Conservation (phyloP, 1,284 basidiomycete species). For the Neolentinus lepideus region DNA sequence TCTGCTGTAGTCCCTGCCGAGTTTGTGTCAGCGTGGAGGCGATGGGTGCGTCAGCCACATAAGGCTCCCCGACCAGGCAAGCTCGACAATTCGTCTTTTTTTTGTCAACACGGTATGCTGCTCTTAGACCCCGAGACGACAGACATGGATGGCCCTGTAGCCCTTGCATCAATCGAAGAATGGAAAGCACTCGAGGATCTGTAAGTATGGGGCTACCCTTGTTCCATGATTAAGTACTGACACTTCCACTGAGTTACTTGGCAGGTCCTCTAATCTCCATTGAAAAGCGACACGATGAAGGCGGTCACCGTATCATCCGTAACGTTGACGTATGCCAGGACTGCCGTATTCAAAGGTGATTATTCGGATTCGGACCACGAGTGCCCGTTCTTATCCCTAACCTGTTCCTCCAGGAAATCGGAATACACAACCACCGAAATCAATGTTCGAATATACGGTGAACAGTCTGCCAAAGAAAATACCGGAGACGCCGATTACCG, state of each 20-base stretch:
- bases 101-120: constrained; percentile 65
- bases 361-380: constrained; percentile 6
- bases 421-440: constrained; percentile 47
- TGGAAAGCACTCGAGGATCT: constrained; percentile 53
- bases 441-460: constrained; percentile 32
- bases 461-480: constrained; percentile 14
- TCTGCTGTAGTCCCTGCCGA: constrained; percentile 53
- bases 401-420: constrained; percentile 29
- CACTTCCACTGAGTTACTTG: constrained; percentile 41
- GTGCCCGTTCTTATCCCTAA: not conserved
- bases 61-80: constrained; percentile 47
- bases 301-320: constrained; percentile 29
- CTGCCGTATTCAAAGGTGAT: constrained; percentile 56
- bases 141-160: constrained; percentile 48
- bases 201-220: constrained; percentile 31
- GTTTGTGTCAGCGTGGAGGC: constrained; percentile 60
- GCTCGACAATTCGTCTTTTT: constrained; percentile 52
- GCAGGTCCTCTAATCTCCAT: constrained; percentile 50
- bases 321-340: constrained; percentile 49
- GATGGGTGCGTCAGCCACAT: constrained; percentile 58
- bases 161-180: constrained; percentile 50
- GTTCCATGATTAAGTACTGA: constrained; percentile 1
- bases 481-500: not conserved
- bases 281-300: constrained; percentile 29
- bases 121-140: constrained; percentile 56